Evolutionary conservation across 176 grass and related monocot genomes (phyloP).

Genomic region (Aegilops sharonensis): DNA sequence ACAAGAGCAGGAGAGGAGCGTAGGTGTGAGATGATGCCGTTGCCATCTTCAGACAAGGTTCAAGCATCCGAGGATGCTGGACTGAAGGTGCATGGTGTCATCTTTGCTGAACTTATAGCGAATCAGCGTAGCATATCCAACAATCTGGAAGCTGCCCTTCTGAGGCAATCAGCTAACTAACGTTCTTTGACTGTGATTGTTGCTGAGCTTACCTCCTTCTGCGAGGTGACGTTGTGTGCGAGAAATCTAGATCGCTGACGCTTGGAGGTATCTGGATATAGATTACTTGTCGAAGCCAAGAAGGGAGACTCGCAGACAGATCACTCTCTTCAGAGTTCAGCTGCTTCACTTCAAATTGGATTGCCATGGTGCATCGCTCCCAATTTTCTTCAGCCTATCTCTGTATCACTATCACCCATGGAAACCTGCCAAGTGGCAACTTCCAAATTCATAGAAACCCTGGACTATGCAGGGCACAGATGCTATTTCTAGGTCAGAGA

Average conservation of each 20-base stretch:
- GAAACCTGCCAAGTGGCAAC: too few relatives aligned
- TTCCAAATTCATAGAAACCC: too few relatives aligned
- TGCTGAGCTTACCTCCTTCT: not conserved
- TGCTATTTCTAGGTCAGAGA: not conserved
- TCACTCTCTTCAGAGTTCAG: not conserved
- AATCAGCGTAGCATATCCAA: not conserved
- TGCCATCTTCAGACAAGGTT: not conserved
- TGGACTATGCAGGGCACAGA: not conserved
- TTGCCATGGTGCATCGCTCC: not conserved
- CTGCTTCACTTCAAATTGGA: not conserved
- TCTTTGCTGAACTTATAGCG: conserved; percentile 21
- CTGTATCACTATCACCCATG: not conserved
- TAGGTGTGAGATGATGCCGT: not conserved
- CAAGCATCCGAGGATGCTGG: not conserved
- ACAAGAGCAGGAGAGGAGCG: not conserved
- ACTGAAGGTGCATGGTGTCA: not conserved
- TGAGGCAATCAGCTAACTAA: conserved; percentile 3
- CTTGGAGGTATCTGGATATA: not conserved
- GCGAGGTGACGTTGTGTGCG: not conserved
- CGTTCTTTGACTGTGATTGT: not conserved
- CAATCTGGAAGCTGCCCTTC: conserved; percentile 9
- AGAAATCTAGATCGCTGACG: not conserved
- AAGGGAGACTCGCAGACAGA: not conserved
- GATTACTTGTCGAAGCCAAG: not conserved
- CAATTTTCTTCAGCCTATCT: conserved; percentile 3